A percentile compares a stretch with the other conserved stretches of the same genome.
Evolutionary conservation across 768 basidiomycete species (phyloP).

Genomic region (Cystobasidiopsis lactophilus): DNA sequence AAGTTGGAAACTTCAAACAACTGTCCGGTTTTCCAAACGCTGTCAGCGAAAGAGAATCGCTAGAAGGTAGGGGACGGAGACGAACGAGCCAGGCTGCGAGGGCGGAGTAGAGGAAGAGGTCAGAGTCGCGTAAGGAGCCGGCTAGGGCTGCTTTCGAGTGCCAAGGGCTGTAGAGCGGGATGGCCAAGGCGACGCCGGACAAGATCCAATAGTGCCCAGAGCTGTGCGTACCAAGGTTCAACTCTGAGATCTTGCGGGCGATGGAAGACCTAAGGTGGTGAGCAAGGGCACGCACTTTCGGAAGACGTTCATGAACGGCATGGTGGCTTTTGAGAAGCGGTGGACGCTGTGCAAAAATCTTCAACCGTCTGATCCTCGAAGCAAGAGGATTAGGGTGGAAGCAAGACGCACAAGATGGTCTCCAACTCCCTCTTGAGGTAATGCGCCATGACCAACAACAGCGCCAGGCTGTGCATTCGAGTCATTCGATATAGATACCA

Average conservation of each 20-base stretch:
- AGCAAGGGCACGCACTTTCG: conserved; percentile 43
- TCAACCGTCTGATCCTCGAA: too few relatives aligned
- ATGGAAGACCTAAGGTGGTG: neutral
- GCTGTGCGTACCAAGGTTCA: conserved; percentile 28
- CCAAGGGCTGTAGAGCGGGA: conserved; percentile 57
- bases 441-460: conserved; percentile 55
- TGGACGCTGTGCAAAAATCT: conserved; percentile 46
- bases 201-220: conserved; percentile 74
- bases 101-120: conserved; percentile 44
- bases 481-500: neutral
- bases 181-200: conserved; percentile 54
- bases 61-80: conserved; percentile 13
- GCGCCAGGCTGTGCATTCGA: conserved; percentile 35
- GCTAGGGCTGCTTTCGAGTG: conserved; percentile 46
- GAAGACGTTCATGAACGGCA: conserved; percentile 67
- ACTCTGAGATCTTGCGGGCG: neutral
- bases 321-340: conserved; percentile 82
- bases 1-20: conserved; percentile 70
- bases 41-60: neutral
- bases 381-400: neutral
- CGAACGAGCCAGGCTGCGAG: conserved; percentile 54
- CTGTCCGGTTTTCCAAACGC: conserved; percentile 27
- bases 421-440: conserved; percentile 83
- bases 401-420: conserved; percentile 51
- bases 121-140: conserved; percentile 42